Base-by-base conservation (phyloP, 768 basidiomycete genomes). In the Naganishia kalamii region DNA sequence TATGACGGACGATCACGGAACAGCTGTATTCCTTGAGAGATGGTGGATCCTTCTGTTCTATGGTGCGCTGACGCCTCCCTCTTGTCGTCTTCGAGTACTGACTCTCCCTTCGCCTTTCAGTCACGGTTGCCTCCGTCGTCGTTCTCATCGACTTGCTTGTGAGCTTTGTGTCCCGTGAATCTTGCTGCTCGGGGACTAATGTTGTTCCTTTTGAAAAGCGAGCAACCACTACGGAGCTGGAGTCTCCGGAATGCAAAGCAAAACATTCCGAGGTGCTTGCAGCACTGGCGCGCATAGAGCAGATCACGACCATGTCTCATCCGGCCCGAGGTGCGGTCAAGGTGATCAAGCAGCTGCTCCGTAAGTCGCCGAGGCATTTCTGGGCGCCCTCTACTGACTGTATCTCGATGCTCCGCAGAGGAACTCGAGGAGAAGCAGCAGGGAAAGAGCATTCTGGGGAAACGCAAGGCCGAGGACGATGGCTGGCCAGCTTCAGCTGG, bases 31-130 rank as follows among this genome's bases (percentile, higher is more conserved):
- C 65, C 60, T 79, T 49, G 77, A 79, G 61, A 72, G 74, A 65
- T 79, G 78, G 78, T 78, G 76, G 74, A 71, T 77, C 25, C 75
- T 74, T 1, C 68, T 77, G 6, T 77, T 77, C 52, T 74, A 77
- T 66, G 75, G 74, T 75, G 40, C 43, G 74, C 4, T 4, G 11
- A 41, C n/a, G 15, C 32, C 13, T 5, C n/a, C 25, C 37, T 11
- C 6, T 43, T 40, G 32, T 23, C 43, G 29, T 23, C 5, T 51
- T 29, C 43, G 21, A 33, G 11, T 5, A n/a, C 43, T 54, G 37
- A 41, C n/a, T 4, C 37, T 15, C 8, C 35, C 19, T 23, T 46
- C 29, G 4, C 17, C 19, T 30, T 2, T 21, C 51, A 75, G 76
- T 78, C 4, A 74, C 77, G 1, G 75, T 78, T 7, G 73, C 77